Conservation (phyloP, 495 filamentous ascomycete genomes). For the Aspergillus nanangensis region DNA sequence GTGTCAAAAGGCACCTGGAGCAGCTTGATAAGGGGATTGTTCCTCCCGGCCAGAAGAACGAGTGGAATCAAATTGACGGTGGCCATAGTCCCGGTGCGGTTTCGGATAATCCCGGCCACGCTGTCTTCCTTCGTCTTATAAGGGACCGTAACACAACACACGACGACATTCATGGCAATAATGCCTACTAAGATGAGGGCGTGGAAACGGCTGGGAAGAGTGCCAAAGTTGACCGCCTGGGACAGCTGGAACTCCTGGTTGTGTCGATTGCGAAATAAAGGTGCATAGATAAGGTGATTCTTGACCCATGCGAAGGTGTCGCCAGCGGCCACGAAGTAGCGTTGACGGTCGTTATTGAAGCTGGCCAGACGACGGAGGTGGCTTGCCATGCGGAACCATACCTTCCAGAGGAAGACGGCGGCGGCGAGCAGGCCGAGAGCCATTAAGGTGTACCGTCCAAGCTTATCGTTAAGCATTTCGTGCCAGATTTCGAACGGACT, state of each 20-base stretch:
- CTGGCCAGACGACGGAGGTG: conserved; percentile 73
- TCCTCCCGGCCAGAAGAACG: conserved; percentile 61
- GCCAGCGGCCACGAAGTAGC: conserved; percentile 52
- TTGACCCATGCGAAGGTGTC: conserved; percentile 61
- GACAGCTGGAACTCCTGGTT: conserved; percentile 82
- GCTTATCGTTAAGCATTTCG: conserved; percentile 33
- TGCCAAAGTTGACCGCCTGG: conserved; percentile 74
- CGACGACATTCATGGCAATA: conserved; percentile 69
- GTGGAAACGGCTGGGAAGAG: conserved; percentile 81
- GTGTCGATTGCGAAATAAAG: conserved; percentile 75
- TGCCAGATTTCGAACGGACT: conserved; percentile 16
- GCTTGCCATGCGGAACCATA: conserved; percentile 44
- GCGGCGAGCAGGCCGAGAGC: conserved; percentile 49
- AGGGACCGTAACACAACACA: conserved; percentile 69
- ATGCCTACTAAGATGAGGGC: conserved; percentile 65
- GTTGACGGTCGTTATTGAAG: conserved; percentile 65
- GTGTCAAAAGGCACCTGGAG: conserved; percentile 68
- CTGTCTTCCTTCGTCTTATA: conserved; percentile 39
- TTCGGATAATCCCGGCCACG: conserved; percentile 56
- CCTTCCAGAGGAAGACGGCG: conserved; percentile 48
- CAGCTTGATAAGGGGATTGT: conserved; percentile 63
- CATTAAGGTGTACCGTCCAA: conserved; percentile 36
- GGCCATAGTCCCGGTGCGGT: conserved; percentile 71
- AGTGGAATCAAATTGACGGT: conserved; percentile 77
- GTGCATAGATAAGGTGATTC: conserved; percentile 77